Evolutionary conservation across 306 rosid species (phyloP), one percentile per base, ranked within the genome.

Genomic region (Hylodesmum podocarpum): DNA sequence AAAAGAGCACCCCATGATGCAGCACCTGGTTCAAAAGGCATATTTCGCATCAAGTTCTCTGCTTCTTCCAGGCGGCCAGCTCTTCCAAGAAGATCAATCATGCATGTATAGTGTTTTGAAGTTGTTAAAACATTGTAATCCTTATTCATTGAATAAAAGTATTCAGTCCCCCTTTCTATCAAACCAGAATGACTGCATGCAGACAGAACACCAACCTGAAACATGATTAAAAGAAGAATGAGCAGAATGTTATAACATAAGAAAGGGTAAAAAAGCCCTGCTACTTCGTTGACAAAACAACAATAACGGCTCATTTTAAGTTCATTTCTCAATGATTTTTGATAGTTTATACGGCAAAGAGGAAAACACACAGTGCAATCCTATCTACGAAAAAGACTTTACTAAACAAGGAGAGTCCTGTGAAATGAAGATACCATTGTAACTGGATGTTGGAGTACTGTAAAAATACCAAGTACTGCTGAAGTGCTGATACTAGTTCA

Each of bases 1-100:
- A 92, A 86, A 67, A 92, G 78, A 80, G 97, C 91, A 72, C 94
- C 97, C 97, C 97, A 92, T 61, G 94, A 81, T 62, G 96, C 94
- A 73, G 89, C 96, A 74, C 80, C 91, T 44, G 96, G 96, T 79
- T 87, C 77, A 28, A 88, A 90, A 64, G 96, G 92, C 96, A 92
- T 92, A 58, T 34, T 85, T 80, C 66, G 80, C 90, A 92, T 90
- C 55, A 92, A 82, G 62, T 87, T 79, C 39, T 81, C 89, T 6
- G 97, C 97, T 82, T 90, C 96, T 16, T 84, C 88, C 49, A 92
- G 80, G 67, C 88, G 86, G 68, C 97, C 97, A 1, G 96, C 92
- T 72, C 96, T 84, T n/a, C 96, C 97, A 33, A 92, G 90, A 83
- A 92, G 97, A 80, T 92, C 97, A 61, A 92, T 82, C 88, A 87